Percentiles rank a stretch among this genome's conserved stretches.
These are phyloP conservation scores for Blastobotrys illinoisensis DNA, from an alignment of 1,139 yeast species.

Conservation along the genomic window DNA sequence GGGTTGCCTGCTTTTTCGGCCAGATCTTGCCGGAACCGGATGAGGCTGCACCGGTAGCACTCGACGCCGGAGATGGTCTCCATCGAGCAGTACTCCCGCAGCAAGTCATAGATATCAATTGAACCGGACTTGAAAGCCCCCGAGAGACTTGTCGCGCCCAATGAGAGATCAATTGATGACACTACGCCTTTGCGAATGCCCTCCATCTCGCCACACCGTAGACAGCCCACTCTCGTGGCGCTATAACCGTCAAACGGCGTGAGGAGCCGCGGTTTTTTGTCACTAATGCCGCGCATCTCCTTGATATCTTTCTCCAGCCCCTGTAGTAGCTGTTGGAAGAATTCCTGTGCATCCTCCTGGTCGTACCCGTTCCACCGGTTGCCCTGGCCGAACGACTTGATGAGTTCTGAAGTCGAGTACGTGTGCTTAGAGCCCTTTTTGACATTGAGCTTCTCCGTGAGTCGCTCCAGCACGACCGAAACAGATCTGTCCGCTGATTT, in stretches of 20 bases:
- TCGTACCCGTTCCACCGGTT: conserved; percentile 78
- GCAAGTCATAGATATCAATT: conserved; percentile 49
- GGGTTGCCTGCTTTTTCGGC: conserved; percentile 24
- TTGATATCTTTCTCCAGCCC: conserved; percentile 60
- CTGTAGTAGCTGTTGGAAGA: conserved; percentile 72
- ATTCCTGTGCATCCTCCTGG: conserved; percentile 94
- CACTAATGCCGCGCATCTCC: conserved; percentile 6
- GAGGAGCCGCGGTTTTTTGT: conserved; percentile 36
- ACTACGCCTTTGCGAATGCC: conserved; percentile 80
- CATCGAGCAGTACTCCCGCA: conserved; percentile 69
- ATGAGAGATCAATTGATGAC: conserved; percentile 73
- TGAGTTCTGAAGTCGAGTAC: conserved; percentile 59
- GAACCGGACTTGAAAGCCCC: conserved; percentile 34
- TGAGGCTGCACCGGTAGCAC: conserved; percentile 82
- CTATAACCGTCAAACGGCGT: conserved; percentile 89
- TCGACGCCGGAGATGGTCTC: conserved; percentile 89
- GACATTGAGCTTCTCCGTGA: conserved; percentile 33
- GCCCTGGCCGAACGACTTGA: conserved; percentile 71
- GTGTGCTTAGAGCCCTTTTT: conserved; percentile 34
- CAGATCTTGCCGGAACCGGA: conserved; percentile 43
- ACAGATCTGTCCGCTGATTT: conserved; percentile 1
- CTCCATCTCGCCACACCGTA: conserved; percentile 86
- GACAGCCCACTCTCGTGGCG: conserved; percentile 84
- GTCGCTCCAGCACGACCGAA: conserved; percentile 15
- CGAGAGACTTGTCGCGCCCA: conserved; percentile 40